Conservation (phyloP, 331 rosid genomes). For the Pyrus hybrid region DNA sequence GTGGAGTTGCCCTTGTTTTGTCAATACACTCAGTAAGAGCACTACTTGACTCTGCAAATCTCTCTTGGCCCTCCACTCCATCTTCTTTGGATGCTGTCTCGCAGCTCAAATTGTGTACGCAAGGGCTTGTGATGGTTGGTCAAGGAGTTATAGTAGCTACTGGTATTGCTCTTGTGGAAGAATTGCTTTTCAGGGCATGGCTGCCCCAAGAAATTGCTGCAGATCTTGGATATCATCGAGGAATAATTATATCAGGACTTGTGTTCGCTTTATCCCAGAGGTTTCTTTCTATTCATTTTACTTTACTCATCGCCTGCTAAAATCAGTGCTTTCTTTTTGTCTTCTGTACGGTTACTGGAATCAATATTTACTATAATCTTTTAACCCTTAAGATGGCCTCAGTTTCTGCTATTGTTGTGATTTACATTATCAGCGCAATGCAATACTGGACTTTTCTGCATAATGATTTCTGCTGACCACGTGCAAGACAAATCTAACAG, state of each 20-base stretch:
- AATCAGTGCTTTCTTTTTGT: background rate
- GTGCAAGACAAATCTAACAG: background rate
- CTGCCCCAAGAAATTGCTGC: slow-evolving; percentile 81
- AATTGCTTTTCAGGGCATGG: slow-evolving; percentile 92
- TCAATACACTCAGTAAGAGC: slow-evolving; percentile 60
- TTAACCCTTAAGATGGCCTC: background rate
- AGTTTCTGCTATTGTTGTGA: background rate
- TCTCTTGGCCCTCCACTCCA: slow-evolving; percentile 48
- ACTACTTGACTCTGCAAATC: slow-evolving; percentile 46
- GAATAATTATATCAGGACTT: slow-evolving; percentile 72
- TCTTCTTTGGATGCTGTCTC: slow-evolving; percentile 39
- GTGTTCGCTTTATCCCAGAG: slow-evolving; percentile 75
- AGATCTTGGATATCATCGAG: slow-evolving; percentile 74
- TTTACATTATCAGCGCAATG: background rate
- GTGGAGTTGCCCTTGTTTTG: slow-evolving; percentile 51
- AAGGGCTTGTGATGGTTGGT: slow-evolving; percentile 32
- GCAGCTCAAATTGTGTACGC: slow-evolving; percentile 45
- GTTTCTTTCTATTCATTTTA: slow-evolving; percentile 18
- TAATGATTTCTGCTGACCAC: background rate
- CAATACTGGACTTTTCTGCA: background rate
- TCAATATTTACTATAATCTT: background rate
- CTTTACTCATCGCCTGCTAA: background rate
- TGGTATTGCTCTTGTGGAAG: slow-evolving; percentile 70
- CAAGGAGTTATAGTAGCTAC: slow-evolving; percentile 63
- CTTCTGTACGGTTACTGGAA: background rate